Evolutionary conservation across 2,329 filamentous ascomycete species (phyloP), one percentile per base, ranked within the genome.

Genomic region (Colletotrichum acutatum): DNA sequence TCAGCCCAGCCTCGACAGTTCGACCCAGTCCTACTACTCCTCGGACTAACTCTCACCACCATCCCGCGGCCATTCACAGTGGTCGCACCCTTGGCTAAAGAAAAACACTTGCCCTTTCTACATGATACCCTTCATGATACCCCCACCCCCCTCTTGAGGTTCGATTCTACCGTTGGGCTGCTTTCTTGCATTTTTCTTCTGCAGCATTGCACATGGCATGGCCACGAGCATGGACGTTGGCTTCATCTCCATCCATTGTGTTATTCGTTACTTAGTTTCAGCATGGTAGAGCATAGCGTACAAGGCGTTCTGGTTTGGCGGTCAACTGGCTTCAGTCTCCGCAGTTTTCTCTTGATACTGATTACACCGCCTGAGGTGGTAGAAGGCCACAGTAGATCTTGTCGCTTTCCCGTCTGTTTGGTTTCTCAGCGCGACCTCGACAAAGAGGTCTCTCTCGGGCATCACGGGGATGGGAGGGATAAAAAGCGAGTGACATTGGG

Each of bases 81-180:
- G 87, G 87, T 53, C 86, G 87, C 61, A 86, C 86, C 3, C 79
- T 89, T 71, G 87, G 86, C 46, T 89, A 79, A 84, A 68, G 54
- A 59, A 59, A 68, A 61, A 65, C 59, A 72, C 37, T 63, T 42
- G 56, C 11, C 60, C 56, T 57, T 67, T 76, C 63, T 65, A 68
- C 64, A 74, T 73, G 69, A 75, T 75, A 75, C 74, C 74, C 76
- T 71, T 72, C 74, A 77, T 77, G 76, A 77, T 77, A 77, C 76
- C 76, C 42, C 76, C 67, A 59, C 67, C 64, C 65, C 69, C 60
- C 57, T 68, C 70, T 65, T 71, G 69, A 67, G 62, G 74, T 68
- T 66, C 60, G 32, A 59, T 74, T 74, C 75, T 69, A 70, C 62
- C 37, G 37, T 56, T 74, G 70, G 66, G 70, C 61, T 71, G 56